A percentile compares a stretch with the other conserved stretches of the same genome.
Conservation (phyloP, 2,329 filamentous ascomycete genomes). For the Trichoderma koningii region DNA sequence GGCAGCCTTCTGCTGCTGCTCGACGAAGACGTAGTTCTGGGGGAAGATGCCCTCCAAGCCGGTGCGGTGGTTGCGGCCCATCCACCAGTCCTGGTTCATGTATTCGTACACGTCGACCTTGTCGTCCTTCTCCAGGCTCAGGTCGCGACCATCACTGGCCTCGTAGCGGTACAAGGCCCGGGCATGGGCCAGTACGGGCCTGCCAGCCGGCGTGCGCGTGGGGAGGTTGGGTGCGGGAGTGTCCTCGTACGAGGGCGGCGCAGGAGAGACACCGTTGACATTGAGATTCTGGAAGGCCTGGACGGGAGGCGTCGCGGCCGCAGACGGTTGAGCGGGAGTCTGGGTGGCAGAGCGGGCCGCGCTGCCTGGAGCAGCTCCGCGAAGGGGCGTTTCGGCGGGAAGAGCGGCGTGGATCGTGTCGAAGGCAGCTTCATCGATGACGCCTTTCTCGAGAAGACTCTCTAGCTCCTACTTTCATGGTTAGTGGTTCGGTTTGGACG, state of each 20-base stretch:
- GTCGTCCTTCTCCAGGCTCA: slow-evolving; percentile 80
- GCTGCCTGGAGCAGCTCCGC: slow-evolving; percentile 41
- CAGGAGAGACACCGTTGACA: slow-evolving; percentile 40
- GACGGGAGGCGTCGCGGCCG: slow-evolving; percentile 37
- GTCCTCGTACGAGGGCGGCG: slow-evolving; percentile 55
- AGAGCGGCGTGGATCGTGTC: slow-evolving; percentile 74
- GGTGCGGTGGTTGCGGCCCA: slow-evolving; percentile 81
- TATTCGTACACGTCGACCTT: slow-evolving; percentile 79
- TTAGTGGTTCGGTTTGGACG: slow-evolving; percentile 9
- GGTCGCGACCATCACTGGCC: slow-evolving; percentile 76
- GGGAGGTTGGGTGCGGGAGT: slow-evolving; percentile 48
- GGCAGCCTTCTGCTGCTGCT: slow-evolving; percentile 57
- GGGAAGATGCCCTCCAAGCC: slow-evolving; percentile 91
- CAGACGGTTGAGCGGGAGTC: slow-evolving; percentile 36
- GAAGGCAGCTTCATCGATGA: slow-evolving; percentile 75
- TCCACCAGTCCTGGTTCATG: slow-evolving; percentile 98
- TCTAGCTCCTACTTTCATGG: slow-evolving; percentile 74
- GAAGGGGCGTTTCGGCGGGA: slow-evolving; percentile 64
- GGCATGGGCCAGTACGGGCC: slow-evolving; percentile 69
- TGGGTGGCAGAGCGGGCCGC: slow-evolving; percentile 37
- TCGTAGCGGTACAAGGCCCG: slow-evolving; percentile 83
- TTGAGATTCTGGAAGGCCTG: slow-evolving; percentile 49
- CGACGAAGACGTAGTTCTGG: slow-evolving; percentile 79
- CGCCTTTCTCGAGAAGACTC: slow-evolving; percentile 77
- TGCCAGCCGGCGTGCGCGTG: slow-evolving; percentile 43